Evolutionary conservation across 257 asterid species (phyloP).

Genomic region (Apocynum venetum): DNA sequence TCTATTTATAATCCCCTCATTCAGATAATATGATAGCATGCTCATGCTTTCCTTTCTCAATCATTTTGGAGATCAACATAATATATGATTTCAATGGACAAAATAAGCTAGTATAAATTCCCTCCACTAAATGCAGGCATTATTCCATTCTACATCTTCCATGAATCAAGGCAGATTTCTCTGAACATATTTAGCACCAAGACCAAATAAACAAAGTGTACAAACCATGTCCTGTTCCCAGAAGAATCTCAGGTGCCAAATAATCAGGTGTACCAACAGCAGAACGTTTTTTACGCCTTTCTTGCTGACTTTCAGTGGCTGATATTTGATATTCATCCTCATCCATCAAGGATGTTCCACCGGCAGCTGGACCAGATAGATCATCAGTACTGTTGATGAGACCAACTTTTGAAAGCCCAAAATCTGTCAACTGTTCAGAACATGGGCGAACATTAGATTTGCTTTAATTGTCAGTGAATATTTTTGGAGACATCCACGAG

Average conservation of each 20-base stretch:
- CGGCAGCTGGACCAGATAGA: slow-evolving; percentile 93
- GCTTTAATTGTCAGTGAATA: background rate
- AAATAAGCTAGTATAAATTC: background rate
- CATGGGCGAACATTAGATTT: slow-evolving; percentile 4
- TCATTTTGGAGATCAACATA: background rate
- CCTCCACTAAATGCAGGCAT: no score
- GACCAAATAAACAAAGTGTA: slow-evolving; percentile 13
- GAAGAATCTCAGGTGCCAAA: slow-evolving; percentile 99
- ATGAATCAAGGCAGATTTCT: background rate
- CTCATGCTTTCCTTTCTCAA: background rate
- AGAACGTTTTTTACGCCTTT: slow-evolving; percentile 87
- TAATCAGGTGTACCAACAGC: slow-evolving; percentile 99
- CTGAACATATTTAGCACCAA: background rate
- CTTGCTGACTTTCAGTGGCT: slow-evolving; percentile 66
- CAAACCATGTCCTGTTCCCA: slow-evolving; percentile 99
- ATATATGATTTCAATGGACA: background rate
- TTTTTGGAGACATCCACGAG: background rate
- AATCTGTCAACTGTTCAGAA: slow-evolving; percentile 83
- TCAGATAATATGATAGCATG: background rate
- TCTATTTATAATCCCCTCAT: background rate
- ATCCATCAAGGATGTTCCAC: slow-evolving; percentile 88
- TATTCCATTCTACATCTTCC: background rate
- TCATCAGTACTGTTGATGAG: slow-evolving; percentile 97
- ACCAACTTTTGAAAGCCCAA: slow-evolving; percentile 99
- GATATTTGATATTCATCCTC: slow-evolving; percentile 82